Evolutionary conservation across 352 stramenopile genomes (phyloP).

Genomic region (Phytophthora rubi): DNA sequence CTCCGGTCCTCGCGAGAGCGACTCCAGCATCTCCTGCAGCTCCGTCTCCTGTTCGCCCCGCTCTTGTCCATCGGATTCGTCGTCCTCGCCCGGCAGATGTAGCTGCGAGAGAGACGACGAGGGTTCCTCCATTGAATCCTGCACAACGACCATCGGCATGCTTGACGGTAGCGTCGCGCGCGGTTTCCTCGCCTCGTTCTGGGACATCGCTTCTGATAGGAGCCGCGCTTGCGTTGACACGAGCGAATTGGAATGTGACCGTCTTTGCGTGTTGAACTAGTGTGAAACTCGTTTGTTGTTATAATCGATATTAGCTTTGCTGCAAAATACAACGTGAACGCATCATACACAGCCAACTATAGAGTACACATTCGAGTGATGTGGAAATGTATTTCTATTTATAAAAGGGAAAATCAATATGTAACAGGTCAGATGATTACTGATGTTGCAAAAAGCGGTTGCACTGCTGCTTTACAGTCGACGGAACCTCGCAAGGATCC

Average conservation of each 20-base stretch:
- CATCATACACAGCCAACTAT: too few species aligned
- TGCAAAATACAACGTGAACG: too few species aligned
- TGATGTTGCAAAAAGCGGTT: too few species aligned
- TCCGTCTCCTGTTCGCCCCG: constrained; percentile 6
- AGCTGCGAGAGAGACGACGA: constrained; percentile 18
- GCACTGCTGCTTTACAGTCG: too few species aligned
- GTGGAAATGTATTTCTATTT: too few species aligned
- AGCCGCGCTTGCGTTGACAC: neutral
- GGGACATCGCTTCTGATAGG: constrained; percentile 9
- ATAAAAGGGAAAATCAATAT: too few species aligned
- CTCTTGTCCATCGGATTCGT: constrained; percentile 16
- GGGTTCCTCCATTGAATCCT: constrained; percentile 5
- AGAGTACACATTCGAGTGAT: too few species aligned
- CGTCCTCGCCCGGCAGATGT: constrained; percentile 18
- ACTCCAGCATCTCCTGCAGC: constrained; percentile 33
- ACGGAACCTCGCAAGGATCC: too few species aligned
- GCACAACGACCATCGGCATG: neutral
- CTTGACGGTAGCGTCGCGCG: constrained; percentile 1
- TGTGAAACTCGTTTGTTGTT: neutral
- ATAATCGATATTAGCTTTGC: too few species aligned
- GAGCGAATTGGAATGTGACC: constrained; percentile 19
- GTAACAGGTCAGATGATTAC: too few species aligned
- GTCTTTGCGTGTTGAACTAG: constrained; percentile 15
- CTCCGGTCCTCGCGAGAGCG: constrained; percentile 10
- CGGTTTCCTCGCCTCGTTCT: constrained; percentile 16